A percentile compares a stretch with the other conserved stretches of the same genome.
phyloP scores from a whole-genome alignment of 177 flowering plant species.

The Tripterygium wilfordii region DNA sequence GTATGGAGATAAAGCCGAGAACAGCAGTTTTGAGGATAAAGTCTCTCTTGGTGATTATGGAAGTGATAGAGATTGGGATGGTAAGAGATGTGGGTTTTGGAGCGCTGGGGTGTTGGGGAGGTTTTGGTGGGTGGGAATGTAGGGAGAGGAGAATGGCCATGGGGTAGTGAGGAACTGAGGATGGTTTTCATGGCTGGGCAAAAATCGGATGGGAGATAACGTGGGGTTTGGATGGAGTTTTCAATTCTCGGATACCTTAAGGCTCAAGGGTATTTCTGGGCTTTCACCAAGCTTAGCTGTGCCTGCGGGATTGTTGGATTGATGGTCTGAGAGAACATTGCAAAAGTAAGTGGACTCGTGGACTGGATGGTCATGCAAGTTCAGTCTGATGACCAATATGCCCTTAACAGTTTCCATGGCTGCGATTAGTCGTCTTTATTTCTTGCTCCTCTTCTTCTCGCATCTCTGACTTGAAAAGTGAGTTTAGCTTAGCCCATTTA shows the following conservation, averaged over 20 bases:
- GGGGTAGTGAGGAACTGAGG: constrained; percentile 29
- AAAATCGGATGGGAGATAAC: constrained; percentile 18
- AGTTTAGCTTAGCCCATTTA: no score
- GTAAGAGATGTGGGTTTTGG: constrained; percentile 4
- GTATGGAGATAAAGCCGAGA: constrained; percentile 27
- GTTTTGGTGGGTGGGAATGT: constrained; percentile 29
- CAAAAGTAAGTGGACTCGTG: no score
- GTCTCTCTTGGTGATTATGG: constrained; percentile 37
- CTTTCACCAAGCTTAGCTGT: not conserved
- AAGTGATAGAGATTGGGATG: not conserved
- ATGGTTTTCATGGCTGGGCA: constrained; percentile 32
- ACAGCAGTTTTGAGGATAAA: constrained; percentile 34
- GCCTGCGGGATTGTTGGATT: not conserved
- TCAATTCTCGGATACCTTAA: not conserved
- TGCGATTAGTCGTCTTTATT: no score
- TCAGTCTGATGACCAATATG: no score
- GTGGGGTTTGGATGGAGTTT: no score
- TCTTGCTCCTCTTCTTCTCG: no score
- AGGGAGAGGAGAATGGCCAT: constrained; percentile 42
- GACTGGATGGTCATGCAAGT: no score
- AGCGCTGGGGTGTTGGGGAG: constrained; percentile 20
- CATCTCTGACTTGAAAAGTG: no score
- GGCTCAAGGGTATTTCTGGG: no score
- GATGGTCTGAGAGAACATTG: no score
- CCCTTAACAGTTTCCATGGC: no score